Evolutionary conservation across 345 rosid genomes (phyloP).

Genomic region (Eucalyptus regnans): DNA sequence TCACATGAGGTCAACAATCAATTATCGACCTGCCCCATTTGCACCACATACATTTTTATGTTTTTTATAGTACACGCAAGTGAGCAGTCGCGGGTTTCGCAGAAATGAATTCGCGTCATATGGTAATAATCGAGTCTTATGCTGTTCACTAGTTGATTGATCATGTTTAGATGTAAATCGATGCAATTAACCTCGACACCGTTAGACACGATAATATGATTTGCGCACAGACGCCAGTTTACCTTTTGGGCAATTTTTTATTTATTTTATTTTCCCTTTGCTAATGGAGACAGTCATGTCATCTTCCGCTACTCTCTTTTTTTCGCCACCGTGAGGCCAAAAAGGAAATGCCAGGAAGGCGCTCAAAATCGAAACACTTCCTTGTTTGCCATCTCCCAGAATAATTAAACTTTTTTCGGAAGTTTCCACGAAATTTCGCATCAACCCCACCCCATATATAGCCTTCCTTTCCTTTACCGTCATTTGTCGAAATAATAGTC

Average conservation of each 20-base stretch:
- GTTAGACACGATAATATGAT: not conserved
- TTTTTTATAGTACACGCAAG: not conserved
- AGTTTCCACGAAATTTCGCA: too few relatives aligned
- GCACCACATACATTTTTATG: not conserved
- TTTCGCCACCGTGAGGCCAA: not conserved
- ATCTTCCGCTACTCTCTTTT: too few relatives aligned
- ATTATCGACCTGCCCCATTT: not conserved
- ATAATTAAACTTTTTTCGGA: too few relatives aligned
- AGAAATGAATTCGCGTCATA: not conserved
- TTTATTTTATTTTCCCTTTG: not conserved
- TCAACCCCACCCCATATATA: too few relatives aligned
- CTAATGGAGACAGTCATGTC: not conserved
- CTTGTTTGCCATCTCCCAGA: too few relatives aligned
- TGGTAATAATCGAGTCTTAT: not conserved
- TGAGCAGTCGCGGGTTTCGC: accelerated
- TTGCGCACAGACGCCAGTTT: not conserved
- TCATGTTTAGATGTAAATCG: not conserved
- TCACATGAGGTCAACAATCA: not conserved
- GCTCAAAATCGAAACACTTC: not conserved
- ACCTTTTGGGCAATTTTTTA: not conserved
- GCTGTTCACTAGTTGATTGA: not conserved
- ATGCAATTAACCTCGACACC: not conserved
- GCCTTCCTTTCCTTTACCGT: not conserved
- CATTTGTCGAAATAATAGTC: not conserved
- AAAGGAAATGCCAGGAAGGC: not conserved